Evolutionary conservation across 257 asterid species (phyloP), one percentile per base, ranked within the genome.

Genomic region (Lithospermum erythrorhizon): DNA sequence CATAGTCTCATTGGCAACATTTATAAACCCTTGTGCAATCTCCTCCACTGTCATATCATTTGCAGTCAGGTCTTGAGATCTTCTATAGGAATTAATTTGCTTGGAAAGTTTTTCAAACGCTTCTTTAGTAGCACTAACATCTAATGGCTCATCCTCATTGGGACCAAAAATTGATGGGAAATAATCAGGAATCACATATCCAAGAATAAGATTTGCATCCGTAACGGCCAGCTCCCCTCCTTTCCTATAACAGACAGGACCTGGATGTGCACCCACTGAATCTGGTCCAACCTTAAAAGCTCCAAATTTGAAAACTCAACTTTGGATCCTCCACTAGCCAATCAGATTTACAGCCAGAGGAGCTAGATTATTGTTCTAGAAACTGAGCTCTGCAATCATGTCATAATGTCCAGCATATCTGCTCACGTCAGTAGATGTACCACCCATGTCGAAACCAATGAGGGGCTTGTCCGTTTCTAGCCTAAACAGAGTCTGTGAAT

Each of bases 251-350:
- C 98, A 91, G 71, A 88, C 96, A 1, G 96, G 98, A 8, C 98
- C 98, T 1, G 98, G 98, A 71, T 91, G 96, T 29, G 98, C 96
- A 62, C 95, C 95, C 20, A 91, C 98, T 14, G 98, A 91, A 69
- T 91, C 98, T 10, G 98, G 98, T 59, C 98, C 98, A 41, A 88
- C 96, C 74, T 86, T 75, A 80, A 88, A 91, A 82, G 96, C 86
- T 67, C 98, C 98, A 52, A 86, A 82, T 55, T n/a, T 82, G 97
- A 68, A 91, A 88, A 79, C 82, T 88, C 66, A 91, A 67, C 75
- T 91, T 91, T 14, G 98, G 98, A 91, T 48, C 98, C 98, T 69
- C 98, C 98, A 1, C 97, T 97, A 65, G 98, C 98, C 98, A 55
- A 91, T 97, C 7, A 97, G 88, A 72, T 86, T 91, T 48, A 91